Conservation (phyloP, 768 basidiomycete genomes). For the Dioszegia crocea region DNA sequence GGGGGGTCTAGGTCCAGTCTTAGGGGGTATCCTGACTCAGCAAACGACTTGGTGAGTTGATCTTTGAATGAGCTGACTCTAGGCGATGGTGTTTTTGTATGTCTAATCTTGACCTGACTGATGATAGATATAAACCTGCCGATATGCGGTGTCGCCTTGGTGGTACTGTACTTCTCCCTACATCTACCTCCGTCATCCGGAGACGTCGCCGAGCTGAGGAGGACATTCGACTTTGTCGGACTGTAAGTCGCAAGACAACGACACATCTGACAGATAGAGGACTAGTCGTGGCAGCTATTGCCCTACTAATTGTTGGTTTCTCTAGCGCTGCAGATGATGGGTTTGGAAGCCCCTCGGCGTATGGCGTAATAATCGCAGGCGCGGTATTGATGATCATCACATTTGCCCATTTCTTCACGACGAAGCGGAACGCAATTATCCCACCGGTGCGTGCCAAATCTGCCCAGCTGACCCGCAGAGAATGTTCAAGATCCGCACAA, state of each 20-base stretch:
- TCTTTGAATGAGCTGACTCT: neutral
- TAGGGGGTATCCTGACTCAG: slow-evolving; percentile 58
- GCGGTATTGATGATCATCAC: slow-evolving; percentile 12
- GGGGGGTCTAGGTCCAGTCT: slow-evolving; percentile 69
- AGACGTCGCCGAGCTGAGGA: slow-evolving; percentile 27
- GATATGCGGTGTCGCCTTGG: slow-evolving; percentile 43
- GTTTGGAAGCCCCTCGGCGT: slow-evolving; percentile 38
- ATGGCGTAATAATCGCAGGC: slow-evolving; percentile 47
- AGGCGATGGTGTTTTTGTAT: slow-evolving; percentile 46
- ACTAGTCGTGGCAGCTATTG: slow-evolving; percentile 45
- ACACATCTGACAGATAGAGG: slow-evolving; percentile 11
- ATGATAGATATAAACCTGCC: slow-evolving; percentile 50
- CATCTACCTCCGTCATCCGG: slow-evolving; percentile 45
- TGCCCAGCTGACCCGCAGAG: slow-evolving; percentile 25
- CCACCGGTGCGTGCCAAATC: slow-evolving; percentile 26
- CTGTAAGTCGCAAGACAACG: slow-evolving; percentile 30
- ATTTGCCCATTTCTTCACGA: slow-evolving; percentile 35
- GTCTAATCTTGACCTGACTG: no score
- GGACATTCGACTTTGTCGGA: slow-evolving; percentile 52
- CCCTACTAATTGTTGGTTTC: slow-evolving; percentile 50
- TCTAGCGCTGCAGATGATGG: slow-evolving; percentile 45
- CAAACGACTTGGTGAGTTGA: slow-evolving; percentile 26
- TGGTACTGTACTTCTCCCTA: slow-evolving; percentile 48
- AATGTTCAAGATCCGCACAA: slow-evolving; percentile 46
- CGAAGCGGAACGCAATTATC: slow-evolving; percentile 50